Conservation (phyloP, 2,329 filamentous ascomycete species). For the Colletotrichum caudatum region DNA sequence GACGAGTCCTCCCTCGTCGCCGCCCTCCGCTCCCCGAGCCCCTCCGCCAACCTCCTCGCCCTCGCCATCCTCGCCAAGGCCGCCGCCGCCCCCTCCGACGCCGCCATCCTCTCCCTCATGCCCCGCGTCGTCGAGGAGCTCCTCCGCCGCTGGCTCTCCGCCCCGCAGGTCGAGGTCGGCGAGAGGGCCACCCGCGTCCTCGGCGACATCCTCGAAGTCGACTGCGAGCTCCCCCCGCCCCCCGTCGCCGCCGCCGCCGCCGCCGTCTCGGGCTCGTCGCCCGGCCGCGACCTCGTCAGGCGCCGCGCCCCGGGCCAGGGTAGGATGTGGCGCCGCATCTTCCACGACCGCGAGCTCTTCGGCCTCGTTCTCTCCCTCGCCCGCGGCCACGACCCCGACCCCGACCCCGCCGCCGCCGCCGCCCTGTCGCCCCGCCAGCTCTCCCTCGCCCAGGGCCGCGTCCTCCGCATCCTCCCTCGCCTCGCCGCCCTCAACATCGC, state of each 20-base stretch:
- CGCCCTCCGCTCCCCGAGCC: constrained; percentile 65
- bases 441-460: constrained; percentile 64
- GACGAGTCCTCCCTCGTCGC: constrained; percentile 63
- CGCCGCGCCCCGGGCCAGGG: constrained; percentile 62
- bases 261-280: constrained; percentile 15
- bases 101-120: constrained; percentile 63
- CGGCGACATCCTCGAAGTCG: constrained; percentile 66
- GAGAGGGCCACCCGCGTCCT: constrained; percentile 64
- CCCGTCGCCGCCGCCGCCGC: constrained; percentile 21
- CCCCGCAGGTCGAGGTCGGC: constrained; percentile 66
- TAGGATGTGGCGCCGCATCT: constrained; percentile 64
- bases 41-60: constrained; percentile 69
- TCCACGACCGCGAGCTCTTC: constrained; percentile 60
- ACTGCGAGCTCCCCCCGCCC: constrained; percentile 56
- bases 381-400: constrained; percentile 46
- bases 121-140: constrained; percentile 62
- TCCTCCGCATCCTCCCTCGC: constrained; percentile 64
- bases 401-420: constrained; percentile 45
- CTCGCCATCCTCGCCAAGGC: constrained; percentile 69
- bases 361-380: constrained; percentile 58
- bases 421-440: constrained; percentile 53
- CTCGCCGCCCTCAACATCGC: constrained; percentile 61
- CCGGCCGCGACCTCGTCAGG: constrained; percentile 53
- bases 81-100: constrained; percentile 59
- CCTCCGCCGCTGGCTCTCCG: constrained; percentile 64